Evolutionary conservation across 352 stramenopile species (phyloP).

Genomic region (Globisporangium lucens): DNA sequence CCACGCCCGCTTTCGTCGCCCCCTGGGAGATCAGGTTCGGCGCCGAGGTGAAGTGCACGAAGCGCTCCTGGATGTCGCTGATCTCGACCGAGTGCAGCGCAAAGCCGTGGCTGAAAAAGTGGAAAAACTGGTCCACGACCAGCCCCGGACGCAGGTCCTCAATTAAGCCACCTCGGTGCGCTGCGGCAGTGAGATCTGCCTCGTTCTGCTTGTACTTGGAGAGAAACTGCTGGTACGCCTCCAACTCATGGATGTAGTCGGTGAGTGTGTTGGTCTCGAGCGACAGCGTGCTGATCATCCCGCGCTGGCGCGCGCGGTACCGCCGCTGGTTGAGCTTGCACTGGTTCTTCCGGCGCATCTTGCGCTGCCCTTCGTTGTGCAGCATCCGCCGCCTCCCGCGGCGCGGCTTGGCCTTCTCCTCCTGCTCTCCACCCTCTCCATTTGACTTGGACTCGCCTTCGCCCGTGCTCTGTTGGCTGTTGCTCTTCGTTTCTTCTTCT

Average conservation of each 20-base stretch:
- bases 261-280: conserved; percentile 49
- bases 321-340: conserved; percentile 74
- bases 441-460: not conserved
- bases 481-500: conserved; percentile 8
- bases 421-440: not conserved
- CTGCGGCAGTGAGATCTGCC: not conserved
- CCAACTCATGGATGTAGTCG: conserved; percentile 44
- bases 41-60: conserved; percentile 47
- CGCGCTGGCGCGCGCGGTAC: conserved; percentile 60
- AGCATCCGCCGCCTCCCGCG: conserved; percentile 51
- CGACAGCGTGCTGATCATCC: conserved; percentile 58
- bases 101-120: conserved; percentile 53
- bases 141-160: conserved; percentile 27
- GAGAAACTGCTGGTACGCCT: conserved; percentile 54
- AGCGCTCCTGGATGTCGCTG: conserved; percentile 53
- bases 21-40: conserved; percentile 32
- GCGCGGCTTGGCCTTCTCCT: conserved; percentile 18
- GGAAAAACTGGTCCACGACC: conserved; percentile 49
- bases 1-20: conserved; percentile 28
- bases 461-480: not conserved
- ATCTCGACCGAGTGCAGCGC: conserved; percentile 60
- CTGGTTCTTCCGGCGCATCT: conserved; percentile 59
- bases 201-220: conserved; percentile 17
- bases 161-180: not conserved
- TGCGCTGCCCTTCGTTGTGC: conserved; percentile 62